Conservation (phyloP, 1,139 yeast genomes). For the Zygotorulaspora mrakii region DNA sequence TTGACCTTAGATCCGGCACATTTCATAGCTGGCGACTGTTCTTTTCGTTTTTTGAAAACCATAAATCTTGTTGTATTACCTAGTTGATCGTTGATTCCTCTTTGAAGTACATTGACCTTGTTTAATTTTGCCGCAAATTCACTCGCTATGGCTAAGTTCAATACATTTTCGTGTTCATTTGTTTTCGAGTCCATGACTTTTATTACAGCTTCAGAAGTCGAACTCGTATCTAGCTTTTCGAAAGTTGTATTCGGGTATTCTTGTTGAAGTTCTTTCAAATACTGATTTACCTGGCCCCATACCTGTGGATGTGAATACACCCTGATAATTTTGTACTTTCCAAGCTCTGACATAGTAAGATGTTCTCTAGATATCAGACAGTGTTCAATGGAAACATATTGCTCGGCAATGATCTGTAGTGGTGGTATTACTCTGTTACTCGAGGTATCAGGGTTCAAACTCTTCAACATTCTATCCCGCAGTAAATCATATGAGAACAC, state of each 20-base stretch:
- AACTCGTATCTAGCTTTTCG: constrained; percentile 59
- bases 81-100: constrained; percentile 62
- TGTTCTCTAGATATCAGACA: constrained; percentile 56
- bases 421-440: constrained; percentile 23
- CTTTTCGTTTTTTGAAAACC: constrained; percentile 42
- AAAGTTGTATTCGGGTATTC: constrained; percentile 38
- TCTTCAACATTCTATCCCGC: constrained; percentile 54
- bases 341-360: constrained; percentile 20
- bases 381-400: constrained; percentile 79
- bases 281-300: constrained; percentile 84
- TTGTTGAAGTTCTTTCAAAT: constrained; percentile 50
- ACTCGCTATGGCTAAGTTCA: constrained; percentile 56
- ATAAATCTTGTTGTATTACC: constrained; percentile 85
- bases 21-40: constrained; percentile 2
- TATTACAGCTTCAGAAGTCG: constrained; percentile 84
- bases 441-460: constrained; percentile 10
- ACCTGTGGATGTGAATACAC: constrained; percentile 95
- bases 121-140: constrained; percentile 62
- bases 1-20: constrained; percentile 40
- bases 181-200: constrained; percentile 41
- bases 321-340: constrained; percentile 45
- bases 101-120: constrained; percentile 52
- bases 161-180: constrained; percentile 31
- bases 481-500: constrained; percentile 77
- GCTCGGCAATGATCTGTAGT: constrained; percentile 66